These are phyloP conservation scores for Acanthamoeba divionensis DNA, from an alignment of 208 protist species.

Conservation along the genomic window DNA sequence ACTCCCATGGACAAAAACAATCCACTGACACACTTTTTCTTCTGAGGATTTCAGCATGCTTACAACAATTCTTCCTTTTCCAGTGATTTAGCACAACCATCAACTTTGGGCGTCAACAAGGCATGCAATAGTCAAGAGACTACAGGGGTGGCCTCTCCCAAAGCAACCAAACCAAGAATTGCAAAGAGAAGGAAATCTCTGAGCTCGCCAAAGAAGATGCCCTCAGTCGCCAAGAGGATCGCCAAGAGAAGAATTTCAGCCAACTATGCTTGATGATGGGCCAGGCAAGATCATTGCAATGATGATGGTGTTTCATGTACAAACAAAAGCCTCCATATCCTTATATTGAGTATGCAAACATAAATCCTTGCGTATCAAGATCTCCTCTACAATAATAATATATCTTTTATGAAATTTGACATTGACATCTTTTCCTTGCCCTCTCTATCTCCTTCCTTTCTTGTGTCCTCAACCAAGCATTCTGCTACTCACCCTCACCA, in stretches of 20 bases:
- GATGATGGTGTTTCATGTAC: no score
- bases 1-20: not conserved
- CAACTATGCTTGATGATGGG: no score
- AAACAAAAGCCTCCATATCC: no score
- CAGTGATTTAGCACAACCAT: not conserved
- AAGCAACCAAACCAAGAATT: not conserved
- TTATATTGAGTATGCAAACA: no score
- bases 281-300: no score
- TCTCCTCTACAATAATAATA: no score
- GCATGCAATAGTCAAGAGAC: not conserved
- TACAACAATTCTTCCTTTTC: not conserved
- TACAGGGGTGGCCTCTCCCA: not conserved
- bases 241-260: not conserved
- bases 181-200: not conserved
- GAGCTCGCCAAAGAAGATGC: conserved; percentile 36
- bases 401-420: no score
- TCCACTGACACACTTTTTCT: not conserved
- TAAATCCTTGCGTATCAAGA: no score
- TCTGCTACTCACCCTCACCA: no score
- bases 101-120: not conserved
- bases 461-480: no score
- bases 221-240: conserved; percentile 7
- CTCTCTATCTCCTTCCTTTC: no score
- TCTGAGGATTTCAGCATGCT: not conserved
- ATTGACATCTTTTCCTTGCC: no score